Percentiles rank a stretch among this genome's conserved stretches.
These are phyloP conservation scores for Wickerhamiella sorbophila DNA, from an alignment of 805 yeast genomes.

Conservation along the genomic window DNA sequence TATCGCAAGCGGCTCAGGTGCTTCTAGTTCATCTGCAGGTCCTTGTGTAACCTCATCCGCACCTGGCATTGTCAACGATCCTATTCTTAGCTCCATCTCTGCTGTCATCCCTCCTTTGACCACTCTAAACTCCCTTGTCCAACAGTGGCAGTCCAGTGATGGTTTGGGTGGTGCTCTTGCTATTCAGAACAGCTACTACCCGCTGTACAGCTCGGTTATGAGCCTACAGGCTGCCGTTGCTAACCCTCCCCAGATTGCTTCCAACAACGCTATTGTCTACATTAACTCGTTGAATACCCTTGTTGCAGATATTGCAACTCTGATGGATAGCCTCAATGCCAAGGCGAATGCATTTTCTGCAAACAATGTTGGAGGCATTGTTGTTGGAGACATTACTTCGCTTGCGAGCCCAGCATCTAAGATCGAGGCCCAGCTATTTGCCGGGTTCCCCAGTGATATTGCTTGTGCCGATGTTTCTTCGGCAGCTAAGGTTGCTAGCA, in stretches of 20 bases:
- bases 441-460: slow-evolving; percentile 8
- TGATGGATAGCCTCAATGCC: slow-evolving; percentile 7
- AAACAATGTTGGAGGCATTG: slow-evolving; percentile 8
- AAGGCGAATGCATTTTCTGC: slow-evolving; percentile 9
- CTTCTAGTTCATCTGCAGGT: neutral
- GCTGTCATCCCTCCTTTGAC: slow-evolving; percentile 1
- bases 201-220: neutral
- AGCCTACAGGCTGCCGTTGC: slow-evolving; percentile 4
- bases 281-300: slow-evolving; percentile 5
- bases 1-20: neutral
- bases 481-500: neutral
- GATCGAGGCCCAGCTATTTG: slow-evolving; percentile 1
- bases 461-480: neutral
- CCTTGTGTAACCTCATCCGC: neutral
- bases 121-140: slow-evolving; percentile 4
- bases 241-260: slow-evolving; percentile 5
- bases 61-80: neutral
- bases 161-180: slow-evolving; percentile 13
- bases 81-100: neutral
- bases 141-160: slow-evolving; percentile 7
- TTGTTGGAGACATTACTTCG: neutral
- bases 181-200: slow-evolving; percentile 11
- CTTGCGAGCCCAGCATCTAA: neutral
- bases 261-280: slow-evolving; percentile 5
- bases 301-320: slow-evolving; percentile 2